Base-by-base conservation (phyloP, 2,329 filamentous ascomycete species). In the Lachnellula cervina region DNA sequence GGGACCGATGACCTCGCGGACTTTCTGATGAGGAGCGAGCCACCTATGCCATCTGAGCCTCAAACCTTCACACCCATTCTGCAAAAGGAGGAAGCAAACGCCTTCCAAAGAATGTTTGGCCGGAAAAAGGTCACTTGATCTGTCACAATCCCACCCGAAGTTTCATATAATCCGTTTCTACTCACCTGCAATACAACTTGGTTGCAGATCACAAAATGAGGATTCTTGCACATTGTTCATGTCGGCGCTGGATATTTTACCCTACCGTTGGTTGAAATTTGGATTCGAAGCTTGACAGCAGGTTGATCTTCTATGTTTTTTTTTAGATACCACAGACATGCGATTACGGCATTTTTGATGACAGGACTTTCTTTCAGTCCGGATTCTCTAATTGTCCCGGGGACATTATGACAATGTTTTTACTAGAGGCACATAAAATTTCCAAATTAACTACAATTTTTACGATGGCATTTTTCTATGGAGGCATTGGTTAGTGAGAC, bases 1-100 rank as follows among this genome's bases (percentile, higher is more conserved):
- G 57, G 66, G 46, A 90, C 86, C 2, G 79, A 80, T 17, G 88
- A 90, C 50, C 72, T 93, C 45, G 88, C 89, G 0, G 82, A 84
- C 51, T 93, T 93, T 69, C 73, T 94, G 9, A 62, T 59, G 50
- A 53, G 55, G 11, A 63, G 59, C 32, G 62, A 66, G 32, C 66
- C 67, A 13, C 63, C 67, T 8, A 51, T 49, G 38, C 58, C 60
- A 32, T 50, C 59, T 5, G 56, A 64, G 38, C 62, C 63, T 8
- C 54, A 59, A 42, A 55, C 60, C 9, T 64, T 66, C 35, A 35
- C 54, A 9, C 57, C 63, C 2, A 57, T 47, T 28, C 16, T 63
- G 5, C 59, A 60, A 44, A 65, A 64, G 42, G 61, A 64, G 37
- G 65, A 67, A 54, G 52, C 59, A 14, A 58, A 58, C 46, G 52